These are phyloP conservation scores for Elsinoe australis DNA, from an alignment of 2,329 filamentous ascomycete species.

Conservation along the genomic window DNA sequence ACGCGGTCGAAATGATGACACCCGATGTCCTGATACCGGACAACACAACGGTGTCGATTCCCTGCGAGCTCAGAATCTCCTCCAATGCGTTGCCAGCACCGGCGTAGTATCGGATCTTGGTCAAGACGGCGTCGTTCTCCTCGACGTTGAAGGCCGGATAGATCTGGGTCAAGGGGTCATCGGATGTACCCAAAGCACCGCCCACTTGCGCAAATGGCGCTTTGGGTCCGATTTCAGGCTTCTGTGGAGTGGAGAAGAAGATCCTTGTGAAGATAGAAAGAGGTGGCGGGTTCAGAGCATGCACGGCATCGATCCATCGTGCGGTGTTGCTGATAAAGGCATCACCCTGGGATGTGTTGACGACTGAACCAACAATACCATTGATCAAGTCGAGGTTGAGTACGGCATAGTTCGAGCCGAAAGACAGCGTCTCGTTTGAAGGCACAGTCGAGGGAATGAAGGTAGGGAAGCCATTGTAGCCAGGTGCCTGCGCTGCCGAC, in stretches of 20 bases:
- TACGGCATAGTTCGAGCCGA: conserved; percentile 35
- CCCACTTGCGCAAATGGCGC: conserved; percentile 33
- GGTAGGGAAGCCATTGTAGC: conserved; percentile 16
- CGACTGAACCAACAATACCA: conserved; percentile 31
- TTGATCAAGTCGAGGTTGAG: conserved; percentile 40
- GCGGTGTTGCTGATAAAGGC: conserved; percentile 31
- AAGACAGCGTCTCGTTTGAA: conserved; percentile 24
- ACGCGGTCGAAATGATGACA: conserved; percentile 38
- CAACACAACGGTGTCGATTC: conserved; percentile 38
- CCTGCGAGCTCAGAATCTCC: conserved; percentile 34
- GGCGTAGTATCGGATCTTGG: conserved; percentile 40
- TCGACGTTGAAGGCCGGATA: conserved; percentile 29
- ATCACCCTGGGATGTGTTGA: conserved; percentile 30
- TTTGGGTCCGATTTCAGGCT: conserved; percentile 32
- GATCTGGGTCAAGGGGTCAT: conserved; percentile 29
- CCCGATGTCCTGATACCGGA: conserved; percentile 38
- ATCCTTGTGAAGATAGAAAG: conserved; percentile 37
- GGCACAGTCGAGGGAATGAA: conserved; percentile 24
- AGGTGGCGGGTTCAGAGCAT: conserved; percentile 30
- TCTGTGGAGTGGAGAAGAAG: conserved; percentile 30
- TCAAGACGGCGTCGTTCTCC: conserved; percentile 33
- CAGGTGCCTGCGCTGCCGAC: conserved; percentile 12
- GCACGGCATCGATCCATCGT: conserved; percentile 37
- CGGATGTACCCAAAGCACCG: conserved; percentile 27
- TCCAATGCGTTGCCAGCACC: conserved; percentile 36